Evolutionary conservation across 352 stramenopile species (phyloP).

Genomic region (Phytophthora fragariae): DNA sequence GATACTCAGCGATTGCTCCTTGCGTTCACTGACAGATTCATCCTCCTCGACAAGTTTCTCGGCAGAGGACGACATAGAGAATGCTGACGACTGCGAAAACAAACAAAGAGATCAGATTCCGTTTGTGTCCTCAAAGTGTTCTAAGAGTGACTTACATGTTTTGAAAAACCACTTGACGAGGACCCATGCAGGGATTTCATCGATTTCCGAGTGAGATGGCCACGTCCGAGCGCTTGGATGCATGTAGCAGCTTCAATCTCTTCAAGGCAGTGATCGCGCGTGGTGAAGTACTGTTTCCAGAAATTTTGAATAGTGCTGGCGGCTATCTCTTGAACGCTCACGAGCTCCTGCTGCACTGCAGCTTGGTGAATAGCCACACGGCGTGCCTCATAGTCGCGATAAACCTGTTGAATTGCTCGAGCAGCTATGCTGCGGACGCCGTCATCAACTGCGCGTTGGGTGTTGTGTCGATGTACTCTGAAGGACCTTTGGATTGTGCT

Average conservation of each 20-base stretch:
- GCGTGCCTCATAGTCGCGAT: conserved; percentile 38
- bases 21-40: conserved; percentile 8
- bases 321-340: conserved; percentile 62
- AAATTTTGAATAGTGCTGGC: conserved; percentile 59
- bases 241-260: conserved; percentile 68
- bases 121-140: neutral
- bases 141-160: conserved; percentile 26
- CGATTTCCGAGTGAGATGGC: conserved; percentile 62
- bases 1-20: conserved; percentile 10
- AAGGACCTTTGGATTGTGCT: conserved; percentile 59
- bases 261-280: conserved; percentile 37
- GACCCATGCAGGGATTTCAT: conserved; percentile 46
- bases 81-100: conserved; percentile 41
- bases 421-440: conserved; percentile 62
- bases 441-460: conserved; percentile 11
- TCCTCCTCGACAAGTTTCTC: conserved; percentile 32
- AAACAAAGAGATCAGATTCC: neutral
- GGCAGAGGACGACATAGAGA: conserved; percentile 38
- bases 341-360: conserved; percentile 43
- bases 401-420: conserved; percentile 57
- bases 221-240: conserved; percentile 72
- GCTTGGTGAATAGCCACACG: conserved; percentile 35
- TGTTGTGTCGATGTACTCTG: conserved; percentile 31
- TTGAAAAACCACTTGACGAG: conserved; percentile 31
- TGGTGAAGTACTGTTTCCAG: conserved; percentile 41